Evolutionary conservation across 2,329 filamentous ascomycete genomes (phyloP).

Genomic region (Arachnomyces sp.): DNA sequence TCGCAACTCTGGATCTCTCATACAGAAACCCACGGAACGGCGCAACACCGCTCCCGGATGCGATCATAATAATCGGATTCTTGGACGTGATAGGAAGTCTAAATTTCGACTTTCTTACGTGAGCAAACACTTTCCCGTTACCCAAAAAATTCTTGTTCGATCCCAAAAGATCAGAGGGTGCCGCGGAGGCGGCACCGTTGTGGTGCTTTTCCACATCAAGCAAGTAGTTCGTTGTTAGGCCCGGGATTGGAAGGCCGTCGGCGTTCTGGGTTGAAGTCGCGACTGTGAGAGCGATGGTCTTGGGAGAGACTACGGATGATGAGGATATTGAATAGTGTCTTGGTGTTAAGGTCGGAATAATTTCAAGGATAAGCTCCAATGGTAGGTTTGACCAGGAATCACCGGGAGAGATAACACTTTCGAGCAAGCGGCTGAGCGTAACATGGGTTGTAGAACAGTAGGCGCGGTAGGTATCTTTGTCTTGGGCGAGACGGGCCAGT

Average conservation of each 20-base stretch:
- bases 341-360: slow-evolving; percentile 77
- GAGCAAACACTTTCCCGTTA: background rate
- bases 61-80: slow-evolving; percentile 44
- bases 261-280: slow-evolving; percentile 72
- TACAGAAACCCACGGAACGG: slow-evolving; percentile 32
- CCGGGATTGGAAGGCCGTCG: slow-evolving; percentile 69
- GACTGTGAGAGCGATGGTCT: slow-evolving; percentile 64
- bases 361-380: slow-evolving; percentile 83
- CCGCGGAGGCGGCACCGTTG: no score
- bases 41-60: slow-evolving; percentile 40
- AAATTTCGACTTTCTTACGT: slow-evolving; percentile 2
- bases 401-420: slow-evolving; percentile 55
- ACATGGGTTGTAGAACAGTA: no score
- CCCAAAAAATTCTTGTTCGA: no score
- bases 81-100: background rate
- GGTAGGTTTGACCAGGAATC: slow-evolving; percentile 70
- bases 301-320: slow-evolving; percentile 39
- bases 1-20: no score
- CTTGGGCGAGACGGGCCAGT: no score
- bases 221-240: slow-evolving; percentile 90
- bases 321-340: slow-evolving; percentile 97
- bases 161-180: no score
- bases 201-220: no score
- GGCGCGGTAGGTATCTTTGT: no score
- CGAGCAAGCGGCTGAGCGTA: no score